Evolutionary conservation across 2,329 filamentous ascomycete species (phyloP), one percentile per base, ranked within the genome.

Genomic region (Fusarium guadeloupense): DNA sequence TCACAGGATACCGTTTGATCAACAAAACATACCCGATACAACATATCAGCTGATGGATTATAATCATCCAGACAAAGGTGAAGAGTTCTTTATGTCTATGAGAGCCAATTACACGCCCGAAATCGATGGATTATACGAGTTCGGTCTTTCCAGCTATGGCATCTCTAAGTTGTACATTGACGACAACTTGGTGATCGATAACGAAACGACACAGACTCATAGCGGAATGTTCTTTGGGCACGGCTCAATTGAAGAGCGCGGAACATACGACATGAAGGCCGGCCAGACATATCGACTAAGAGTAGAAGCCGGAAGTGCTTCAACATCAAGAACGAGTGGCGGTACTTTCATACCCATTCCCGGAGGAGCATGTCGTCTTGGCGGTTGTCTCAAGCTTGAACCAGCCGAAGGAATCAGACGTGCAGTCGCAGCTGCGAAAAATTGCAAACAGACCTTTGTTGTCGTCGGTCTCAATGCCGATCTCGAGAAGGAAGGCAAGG

Each of bases 211-310:
- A 20, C 73, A 76, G 40, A 56, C 53, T 2, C 66, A 66, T 19
- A 75, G 71, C 8, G 74, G 72, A 2, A 72, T 72, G 48, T 78
- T 78, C 44, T 72, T 78, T 25, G 69, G 71, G 1, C 69, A 68
- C 16, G 75, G 75, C 2, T 74, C 74, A 0, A 58, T 59, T 14
- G 75, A 76, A 52, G 69, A 72, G 49, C 66, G 62, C 9, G 68
- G 67, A 0, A 35, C 16, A 9, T 51, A 47, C 6, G 23, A 53
- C 1, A 43, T 68, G 48, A 20, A 31, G 1, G 28, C 52, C 5
- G 44, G 39, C 4, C 21, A 51, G 6, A 52, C 12, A 0, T 68
- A 68, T 37, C 39, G 16, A 4, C 21, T 68, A 1, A 45, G 51
- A 3, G 55, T 68, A 3, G 62, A 59, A 30, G 45, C 51, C 0